phyloP scores from a whole-genome alignment of 257 asterid species.

The Solanum tacnaense region DNA sequence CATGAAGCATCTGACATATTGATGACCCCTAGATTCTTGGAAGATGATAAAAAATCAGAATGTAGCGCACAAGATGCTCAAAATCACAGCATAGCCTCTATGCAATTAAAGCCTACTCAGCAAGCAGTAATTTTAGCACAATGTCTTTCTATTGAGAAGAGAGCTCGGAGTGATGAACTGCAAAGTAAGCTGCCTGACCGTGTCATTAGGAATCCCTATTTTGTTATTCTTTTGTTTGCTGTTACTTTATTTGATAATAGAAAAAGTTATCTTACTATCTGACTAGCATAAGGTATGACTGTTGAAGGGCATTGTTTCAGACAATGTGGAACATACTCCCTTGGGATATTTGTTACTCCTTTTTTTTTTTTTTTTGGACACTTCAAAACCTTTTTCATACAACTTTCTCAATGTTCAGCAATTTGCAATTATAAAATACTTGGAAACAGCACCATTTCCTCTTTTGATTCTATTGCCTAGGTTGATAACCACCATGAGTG shows the following conservation, averaged over 20 bases:
- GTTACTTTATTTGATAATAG: neutral
- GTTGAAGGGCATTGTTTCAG: neutral
- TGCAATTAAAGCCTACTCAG: slow-evolving; percentile 51
- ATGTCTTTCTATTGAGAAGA: slow-evolving; percentile 60
- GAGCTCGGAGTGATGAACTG: slow-evolving; percentile 64
- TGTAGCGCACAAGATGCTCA: slow-evolving; percentile 22
- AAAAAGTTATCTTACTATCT: neutral
- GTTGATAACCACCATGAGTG: neutral
- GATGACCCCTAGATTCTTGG: slow-evolving; percentile 63
- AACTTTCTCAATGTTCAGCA: neutral
- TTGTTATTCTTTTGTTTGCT: neutral
- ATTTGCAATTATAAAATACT: neutral
- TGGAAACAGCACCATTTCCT: neutral
- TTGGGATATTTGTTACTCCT: neutral
- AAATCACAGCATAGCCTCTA: slow-evolving; percentile 23
- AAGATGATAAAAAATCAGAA: slow-evolving; percentile 26
- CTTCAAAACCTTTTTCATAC: neutral
- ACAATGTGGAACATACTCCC: neutral
- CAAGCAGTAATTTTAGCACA: slow-evolving; percentile 78
- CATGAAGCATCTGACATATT: slow-evolving; percentile 69
- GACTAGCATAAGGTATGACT: neutral
- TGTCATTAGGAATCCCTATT: neutral
- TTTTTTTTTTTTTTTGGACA: neutral
- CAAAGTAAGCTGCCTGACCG: slow-evolving; percentile 38
- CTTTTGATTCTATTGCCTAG: neutral